These are phyloP conservation scores for Camelina neglecta DNA, from an alignment of 345 rosid genomes.

Conservation along the genomic window DNA sequence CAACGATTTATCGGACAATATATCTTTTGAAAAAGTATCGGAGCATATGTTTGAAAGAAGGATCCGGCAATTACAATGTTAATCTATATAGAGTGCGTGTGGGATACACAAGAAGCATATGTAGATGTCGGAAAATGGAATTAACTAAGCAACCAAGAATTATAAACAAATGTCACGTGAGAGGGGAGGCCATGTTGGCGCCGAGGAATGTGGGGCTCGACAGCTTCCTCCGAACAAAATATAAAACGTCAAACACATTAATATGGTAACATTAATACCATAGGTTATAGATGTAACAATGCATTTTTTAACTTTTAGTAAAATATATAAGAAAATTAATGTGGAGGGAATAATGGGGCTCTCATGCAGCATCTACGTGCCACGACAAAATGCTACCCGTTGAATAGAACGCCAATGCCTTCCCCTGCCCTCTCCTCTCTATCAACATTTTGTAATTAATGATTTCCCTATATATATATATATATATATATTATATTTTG, in stretches of 20 bases:
- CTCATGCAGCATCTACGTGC: constrained; percentile 45
- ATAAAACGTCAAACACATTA: constrained; percentile 33
- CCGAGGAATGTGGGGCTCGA: constrained; percentile 79
- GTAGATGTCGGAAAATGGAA: constrained; percentile 31
- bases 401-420: constrained; percentile 44
- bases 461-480: constrained; percentile 21
- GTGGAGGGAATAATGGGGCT: constrained; percentile 68
- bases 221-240: constrained; percentile 37
- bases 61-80: background rate
- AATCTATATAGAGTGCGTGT: constrained; percentile 12
- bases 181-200: constrained; percentile 57
- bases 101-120: constrained; percentile 36
- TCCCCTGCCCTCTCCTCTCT: constrained; percentile 29
- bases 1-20: background rate
- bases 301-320: background rate
- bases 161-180: constrained; percentile 60
- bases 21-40: background rate
- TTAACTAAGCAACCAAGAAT: constrained; percentile 30
- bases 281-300: constrained; percentile 11
- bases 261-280: background rate
- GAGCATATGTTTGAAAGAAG: background rate
- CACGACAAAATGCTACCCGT: constrained; percentile 63
- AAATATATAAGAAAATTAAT: background rate
- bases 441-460: constrained; percentile 39
- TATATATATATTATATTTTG: too few species aligned